Base-by-base conservation (phyloP, 495 filamentous ascomycete species). In the Cryomyces minteri region DNA sequence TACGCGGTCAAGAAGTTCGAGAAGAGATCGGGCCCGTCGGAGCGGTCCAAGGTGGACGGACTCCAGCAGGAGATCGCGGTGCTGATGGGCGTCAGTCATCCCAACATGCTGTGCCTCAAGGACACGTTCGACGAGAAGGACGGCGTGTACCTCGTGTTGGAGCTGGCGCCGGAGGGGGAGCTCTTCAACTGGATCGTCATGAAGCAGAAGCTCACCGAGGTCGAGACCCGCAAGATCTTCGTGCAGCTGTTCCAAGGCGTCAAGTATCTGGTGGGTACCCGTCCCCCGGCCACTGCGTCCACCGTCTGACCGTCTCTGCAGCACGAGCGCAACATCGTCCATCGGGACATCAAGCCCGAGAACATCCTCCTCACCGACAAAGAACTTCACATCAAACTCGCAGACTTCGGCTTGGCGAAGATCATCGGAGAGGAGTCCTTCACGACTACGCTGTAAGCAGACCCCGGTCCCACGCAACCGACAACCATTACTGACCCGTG, bases 381-480 rank as follows among this genome's bases (percentile, higher is more conserved):
- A 43, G 70, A 87, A 5, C 63, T 96, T 33, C 76, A 74, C 38
- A 80, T 95, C 48, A 99, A 99, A 63, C 67, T 99, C 47, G 92
- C 85, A 3, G 92, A 99, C 60, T 99, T 99, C 62, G 92, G 92
- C 28, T 73, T 99, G 30, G 90, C 92, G 25, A 99, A 99, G 60
- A 96, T 96, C 51, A 94, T 96, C 56, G 92, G 92, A 30, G 92
- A 96, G 59, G 86, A 95, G 52, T 95, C 88, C 2, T 99, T 99
- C 55, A 96, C 92, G 6, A 96, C 90, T 4, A 95, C 92, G 0
- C 67, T 99, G 58, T 80, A 66, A 62, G 75, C 67, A 37, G 37
- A 31, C 33, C 30, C 30, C 9, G 7, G 9, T 5, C 25, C 31
- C 11, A 46, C 14, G 3, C 31, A 6, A 5, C 3, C 28, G 18